Evolutionary conservation across 768 basidiomycete species (phyloP).

Genomic region (Gyrodon lividus): DNA sequence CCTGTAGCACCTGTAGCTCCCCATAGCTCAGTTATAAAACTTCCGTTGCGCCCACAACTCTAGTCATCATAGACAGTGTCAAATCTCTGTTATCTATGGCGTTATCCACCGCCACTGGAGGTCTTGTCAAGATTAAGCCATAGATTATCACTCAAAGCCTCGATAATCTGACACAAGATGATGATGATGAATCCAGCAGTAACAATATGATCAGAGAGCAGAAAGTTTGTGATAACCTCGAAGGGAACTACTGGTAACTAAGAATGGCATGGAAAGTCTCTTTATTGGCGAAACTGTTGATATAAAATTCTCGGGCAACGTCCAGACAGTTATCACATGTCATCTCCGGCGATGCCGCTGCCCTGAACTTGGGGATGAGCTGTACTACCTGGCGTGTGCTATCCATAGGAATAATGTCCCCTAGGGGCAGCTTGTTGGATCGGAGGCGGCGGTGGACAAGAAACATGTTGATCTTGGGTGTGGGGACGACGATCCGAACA

Average conservation of each 20-base stretch:
- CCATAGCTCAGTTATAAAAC: neutral
- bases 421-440: neutral
- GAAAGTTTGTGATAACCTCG: neutral
- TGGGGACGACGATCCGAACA: neutral
- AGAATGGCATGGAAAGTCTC: too few relatives aligned
- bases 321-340: too few relatives aligned
- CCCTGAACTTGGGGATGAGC: conserved; percentile 1
- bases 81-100: neutral
- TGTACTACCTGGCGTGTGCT: neutral
- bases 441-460: neutral
- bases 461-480: neutral
- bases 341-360: too few relatives aligned
- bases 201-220: neutral
- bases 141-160: neutral
- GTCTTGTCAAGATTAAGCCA: neutral
- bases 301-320: too few relatives aligned
- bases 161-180: neutral
- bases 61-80: neutral
- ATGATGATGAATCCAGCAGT: neutral
- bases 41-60: neutral
- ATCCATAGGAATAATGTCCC: neutral
- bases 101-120: neutral
- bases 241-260: neutral
- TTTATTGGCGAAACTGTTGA: conserved; percentile 8
- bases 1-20: neutral